Evolutionary conservation across 805 yeast genomes (phyloP), one percentile per base, ranked within the genome.

Genomic region (Schwanniomyces sp.): DNA sequence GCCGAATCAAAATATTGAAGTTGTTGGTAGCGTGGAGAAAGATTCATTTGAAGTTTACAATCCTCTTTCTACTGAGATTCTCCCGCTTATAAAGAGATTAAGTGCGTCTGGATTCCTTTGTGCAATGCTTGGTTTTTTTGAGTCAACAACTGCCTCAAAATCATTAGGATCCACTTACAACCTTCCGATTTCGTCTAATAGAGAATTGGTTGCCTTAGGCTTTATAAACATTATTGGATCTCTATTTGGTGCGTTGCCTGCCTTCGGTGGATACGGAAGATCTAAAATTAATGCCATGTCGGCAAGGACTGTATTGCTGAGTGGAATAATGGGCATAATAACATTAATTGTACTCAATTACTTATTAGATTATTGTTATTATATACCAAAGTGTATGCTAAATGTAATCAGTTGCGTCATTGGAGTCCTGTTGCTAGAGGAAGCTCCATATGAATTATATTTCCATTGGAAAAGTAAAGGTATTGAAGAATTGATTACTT

Each of bases 221-320:
- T 67, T 79, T 11, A 81, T 86, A 46, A 92, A 91, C 55, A 50
- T 90, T 1, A 67, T 78, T 0, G 84, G 84, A 0, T 78, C 89
- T 3, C 63, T 82, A 46, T 86, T 88, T 38, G 81, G 81, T 1
- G 86, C 91, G 0, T 70, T 92, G 12, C 97, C 99, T 0, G 82
- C 96, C 0, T 91, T 91, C 74, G 99, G 98, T 8, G 98, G 98
- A 0, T 92, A 91, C 61, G 98, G 97, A 1, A 78, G 98, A 58
- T 86, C 96, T 14, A 91, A 88, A 58, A 84, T 92, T 49, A 92
- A 92, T 68, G 86, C 91, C 1, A 71, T 90, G 44, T 82, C 91
- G 11, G 98, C 95, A 0, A 81, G 81, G 53, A 88, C 96, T 0
- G 91, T 91, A 9, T 72, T 85, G 61, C 80, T 94, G n/a, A 96